Evolutionary conservation across 2,329 filamentous ascomycete species (phyloP), one percentile per base, ranked within the genome.

Genomic region (Colletotrichum camelliae): DNA sequence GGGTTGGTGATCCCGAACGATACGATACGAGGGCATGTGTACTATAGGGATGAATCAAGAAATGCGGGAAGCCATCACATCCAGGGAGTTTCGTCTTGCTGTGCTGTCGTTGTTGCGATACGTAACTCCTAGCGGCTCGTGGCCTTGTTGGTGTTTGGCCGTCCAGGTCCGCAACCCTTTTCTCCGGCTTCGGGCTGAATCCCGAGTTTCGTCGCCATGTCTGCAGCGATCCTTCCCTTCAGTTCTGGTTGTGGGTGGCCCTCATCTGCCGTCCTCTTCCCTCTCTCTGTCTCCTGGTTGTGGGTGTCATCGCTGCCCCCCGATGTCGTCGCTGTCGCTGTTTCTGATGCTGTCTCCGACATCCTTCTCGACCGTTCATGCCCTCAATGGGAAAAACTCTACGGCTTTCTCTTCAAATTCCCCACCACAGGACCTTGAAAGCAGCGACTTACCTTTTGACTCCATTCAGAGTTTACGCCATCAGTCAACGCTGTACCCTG

Each of bases 21-120:
- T 27, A 48, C 27, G 62, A 24, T 24, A 48, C 7, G 33, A 1
- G 24, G 15, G 27, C 27, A 66, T 33, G 62, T 31, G 37, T 48
- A 66, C 18, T 7, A 2, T 52, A 39, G 8, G 48, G 1, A 57
- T 37, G 48, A 27, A 64, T 8, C 3, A 64, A 64, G 5, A 29
- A 18, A 43, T 21, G n/a, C 21, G 1, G 18, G 0, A 21, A 21
- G 43, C 43, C n/a, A 21, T 52, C 13, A n/a, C 43, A 52, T 21
- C 0, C 43, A 13, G 1, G n/a, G 10, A 52, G 4, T 1, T 21
- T 52, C 0, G 43, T 52, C 43, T 21, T 1, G 43, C 6, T 21
- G 10, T 13, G n/a, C 43, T 48, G 43, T 43, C 10, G 3, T n/a
- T 1, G 18, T 12, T 18, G 39, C 39, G 37, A 18, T 39, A 18